Conservation (phyloP, 2,329 filamentous ascomycete species). For the Trichoderma lentiforme region DNA sequence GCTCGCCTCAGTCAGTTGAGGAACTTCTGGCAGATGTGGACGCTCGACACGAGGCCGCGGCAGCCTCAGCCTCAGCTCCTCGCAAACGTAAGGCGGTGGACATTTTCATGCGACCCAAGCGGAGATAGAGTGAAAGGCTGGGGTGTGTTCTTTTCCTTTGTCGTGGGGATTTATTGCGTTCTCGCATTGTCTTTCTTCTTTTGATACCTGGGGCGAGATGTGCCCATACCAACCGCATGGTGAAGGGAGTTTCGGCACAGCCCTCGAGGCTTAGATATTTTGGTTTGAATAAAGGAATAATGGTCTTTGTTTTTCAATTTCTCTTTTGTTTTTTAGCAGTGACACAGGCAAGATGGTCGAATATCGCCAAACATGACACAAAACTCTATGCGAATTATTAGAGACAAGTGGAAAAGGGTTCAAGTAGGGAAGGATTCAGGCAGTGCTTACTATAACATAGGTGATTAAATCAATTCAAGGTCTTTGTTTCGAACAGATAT, state of each 20-base stretch:
- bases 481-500: background rate
- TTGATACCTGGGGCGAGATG: constrained; percentile 9
- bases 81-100: constrained; percentile 46
- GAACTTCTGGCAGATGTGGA: background rate
- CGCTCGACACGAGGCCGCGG: background rate
- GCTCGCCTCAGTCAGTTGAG: background rate
- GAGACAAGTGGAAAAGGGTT: background rate
- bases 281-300: background rate
- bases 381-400: background rate
- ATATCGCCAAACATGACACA: background rate
- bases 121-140: constrained; percentile 23
- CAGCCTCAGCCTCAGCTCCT: background rate
- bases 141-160: background rate
- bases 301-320: background rate
- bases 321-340: background rate
- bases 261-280: background rate
- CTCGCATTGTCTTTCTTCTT: background rate
- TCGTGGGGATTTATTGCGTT: background rate
- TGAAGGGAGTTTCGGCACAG: constrained; percentile 11
- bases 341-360: background rate
- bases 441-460: background rate
- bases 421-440: background rate
- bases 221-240: constrained; percentile 1
- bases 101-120: constrained; percentile 52
- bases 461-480: background rate